A percentile compares a stretch with the other conserved stretches of the same genome.
Conservation (phyloP, 2,329 filamentous ascomycete genomes). For the Sclerotinia borealis region DNA sequence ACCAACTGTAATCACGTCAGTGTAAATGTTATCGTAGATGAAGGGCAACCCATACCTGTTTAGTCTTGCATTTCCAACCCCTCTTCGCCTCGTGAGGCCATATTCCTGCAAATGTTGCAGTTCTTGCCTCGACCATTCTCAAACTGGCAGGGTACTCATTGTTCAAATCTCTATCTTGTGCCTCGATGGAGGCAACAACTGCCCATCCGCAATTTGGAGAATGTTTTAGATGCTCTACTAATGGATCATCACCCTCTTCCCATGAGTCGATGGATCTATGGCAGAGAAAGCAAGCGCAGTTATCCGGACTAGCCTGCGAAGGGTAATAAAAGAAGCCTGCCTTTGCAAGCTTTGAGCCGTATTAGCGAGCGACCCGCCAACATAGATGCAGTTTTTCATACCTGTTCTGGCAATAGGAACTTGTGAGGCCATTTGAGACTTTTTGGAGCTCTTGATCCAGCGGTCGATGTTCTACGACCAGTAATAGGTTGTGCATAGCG, state of each 20-base stretch:
- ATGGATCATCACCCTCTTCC: conserved; percentile 79
- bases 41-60: conserved; percentile 55
- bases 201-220: conserved; percentile 84
- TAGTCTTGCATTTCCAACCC: conserved; percentile 82
- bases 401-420: conserved; percentile 57
- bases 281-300: conserved; percentile 86
- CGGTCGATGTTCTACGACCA: conserved; percentile 65
- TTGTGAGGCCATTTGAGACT: conserved; percentile 72
- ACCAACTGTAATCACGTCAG: conserved; percentile 57
- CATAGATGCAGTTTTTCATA: conserved; percentile 33
- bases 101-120: conserved; percentile 71
- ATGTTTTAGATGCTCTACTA: conserved; percentile 80
- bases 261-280: conserved; percentile 80
- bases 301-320: conserved; percentile 69
- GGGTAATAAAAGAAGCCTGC: conserved; percentile 91
- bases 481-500: conserved; percentile 53
- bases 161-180: conserved; percentile 54
- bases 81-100: conserved; percentile 90
- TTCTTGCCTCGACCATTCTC: conserved; percentile 68
- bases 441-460: conserved; percentile 52
- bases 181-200: conserved; percentile 58
- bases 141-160: conserved; percentile 69
- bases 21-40: neutral
- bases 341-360: conserved; percentile 61
- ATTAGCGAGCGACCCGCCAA: neutral